Evolutionary conservation across 2,329 filamentous ascomycete genomes (phyloP).

Genomic region (Talaromyces funiculosus): DNA sequence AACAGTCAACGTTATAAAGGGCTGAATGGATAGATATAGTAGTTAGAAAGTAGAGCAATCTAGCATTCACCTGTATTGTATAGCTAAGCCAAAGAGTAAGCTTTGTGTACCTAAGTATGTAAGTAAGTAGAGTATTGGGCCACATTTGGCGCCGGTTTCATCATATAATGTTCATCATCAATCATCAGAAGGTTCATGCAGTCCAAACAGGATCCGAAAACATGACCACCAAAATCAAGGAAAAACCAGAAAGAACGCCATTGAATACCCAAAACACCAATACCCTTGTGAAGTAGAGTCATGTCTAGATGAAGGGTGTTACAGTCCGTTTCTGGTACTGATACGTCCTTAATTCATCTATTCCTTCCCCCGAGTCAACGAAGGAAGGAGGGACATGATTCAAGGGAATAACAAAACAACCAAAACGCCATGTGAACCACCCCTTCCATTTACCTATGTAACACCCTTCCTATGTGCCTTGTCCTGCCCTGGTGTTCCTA

Average conservation of each 20-base stretch:
- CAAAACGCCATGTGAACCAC: not conserved
- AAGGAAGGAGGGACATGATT: not conserved
- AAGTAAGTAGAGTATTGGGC: conserved; percentile 1
- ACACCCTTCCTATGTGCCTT: not conserved
- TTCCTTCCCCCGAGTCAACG: not conserved
- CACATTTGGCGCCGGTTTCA: not conserved
- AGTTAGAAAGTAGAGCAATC: not conserved
- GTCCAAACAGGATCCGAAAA: not conserved
- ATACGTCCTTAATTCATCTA: not conserved
- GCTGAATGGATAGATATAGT: not conserved
- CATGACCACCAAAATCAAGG: not conserved
- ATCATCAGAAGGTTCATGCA: not conserved
- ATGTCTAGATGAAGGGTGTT: not conserved
- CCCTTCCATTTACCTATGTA: not conserved
- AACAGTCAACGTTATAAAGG: not conserved
- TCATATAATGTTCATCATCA: not conserved
- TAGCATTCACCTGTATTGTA: conserved; percentile 1
- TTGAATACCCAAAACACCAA: not conserved
- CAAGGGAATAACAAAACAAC: not conserved
- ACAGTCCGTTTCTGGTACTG: not conserved
- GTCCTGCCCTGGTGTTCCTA: not conserved
- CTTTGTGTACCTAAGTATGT: not conserved
- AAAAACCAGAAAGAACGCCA: not conserved
- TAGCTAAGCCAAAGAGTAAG: not conserved
- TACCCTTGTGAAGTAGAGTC: conserved; percentile 1